Evolutionary conservation across 495 filamentous ascomycete genomes (phyloP), one percentile per base, ranked within the genome.

Genomic region (Aspergillus avenaceus): DNA sequence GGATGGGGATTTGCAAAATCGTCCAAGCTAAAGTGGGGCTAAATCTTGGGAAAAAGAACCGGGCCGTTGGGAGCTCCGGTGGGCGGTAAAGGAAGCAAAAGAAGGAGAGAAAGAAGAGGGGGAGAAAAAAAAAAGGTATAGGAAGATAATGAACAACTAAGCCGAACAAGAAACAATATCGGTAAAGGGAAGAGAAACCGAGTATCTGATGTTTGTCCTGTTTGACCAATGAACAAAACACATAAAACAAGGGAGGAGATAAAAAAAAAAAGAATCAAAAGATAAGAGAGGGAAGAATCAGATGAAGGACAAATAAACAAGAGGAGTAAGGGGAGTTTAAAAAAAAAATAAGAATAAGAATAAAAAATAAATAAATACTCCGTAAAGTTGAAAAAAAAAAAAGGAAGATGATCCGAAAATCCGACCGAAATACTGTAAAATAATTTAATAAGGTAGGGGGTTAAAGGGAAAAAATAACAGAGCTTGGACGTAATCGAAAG

Each of bases 1-100:
- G n/a, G 45, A 47, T 48, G 41, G 44, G 48, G 45, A 53, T 46
- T 48, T 55, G 49, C 36, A 49, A 41, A 58, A 55, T 49, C 49
- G 51, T 49, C 50, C 24, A 44, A 65, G 58, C 61, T 64, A 53
- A 61, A 52, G 61, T 61, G 61, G 61, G 61, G 61, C 61, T 57
- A 51, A 37, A 52, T 34, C 41, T 56, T 49, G 32, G 52, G 54
- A 53, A 62, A 58, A 54, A 52, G 48, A 48, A 45, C 59, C 49
- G 55, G 50, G 38, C 50, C 52, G 50, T 54, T 53, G 47, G 40
- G 37, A 54, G 49, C 29, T 41, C 36, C 40, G 32, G 41, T 34
- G 44, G 47, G 48, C 38, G 50, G 53, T 43, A 32, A 49, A 44
- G 21, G 16, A 28, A 36, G 14, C 24, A 28, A 16, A 27, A 38